Base-by-base conservation (phyloP, 106 monocot genomes). In the Dioscorea alata region DNA sequence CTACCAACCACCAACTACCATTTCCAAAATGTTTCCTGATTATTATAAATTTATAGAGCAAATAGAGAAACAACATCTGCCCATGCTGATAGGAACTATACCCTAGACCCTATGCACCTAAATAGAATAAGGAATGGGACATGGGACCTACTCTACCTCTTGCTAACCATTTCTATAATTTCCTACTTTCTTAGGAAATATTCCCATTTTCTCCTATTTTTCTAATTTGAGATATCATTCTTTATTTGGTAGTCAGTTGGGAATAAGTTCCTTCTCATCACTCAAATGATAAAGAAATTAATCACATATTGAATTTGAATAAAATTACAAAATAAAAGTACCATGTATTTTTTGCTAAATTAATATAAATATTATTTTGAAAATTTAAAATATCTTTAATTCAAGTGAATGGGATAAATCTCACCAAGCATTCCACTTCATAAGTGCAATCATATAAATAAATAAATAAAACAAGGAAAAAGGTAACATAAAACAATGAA, bases 1-100 rank as follows among this genome's bases (percentile, higher is more conserved):
- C 54, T 68, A 68, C 68, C 68, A 68, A 68, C 68, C 68, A 32
- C 69, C 57, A 57, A 57, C 69, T 58, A 69, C 69, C 56, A 69
- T 21, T 28, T 68, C 53, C 8, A 2, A 59, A 59, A 15, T 16
- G n/a, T 42, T 64, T 64, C 16, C n/a, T 48, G 3, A 28, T 28
- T 48, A 12, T 64, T 16, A 13, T 42, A 42, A 42, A 3, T 42
- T 0, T 42, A 6, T 42, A 42, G 42, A 8, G 42, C 6, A 42
- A 42, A 0, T 42, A 42, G 6, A 42, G 42, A 42, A 42, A 31
- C 25, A 33, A 15, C 25, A 62, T 31, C 42, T 59, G 4, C 23
- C 15, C 32, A 17, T 31, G 23, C 4, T 14, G 23, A 31, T 32
- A 19, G 4, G 12, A 19, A 18, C 19, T 56, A 19, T 1, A 28